Evolutionary conservation across 2,329 filamentous ascomycete species (phyloP).

Genomic region (Byssochlamys sp.): DNA sequence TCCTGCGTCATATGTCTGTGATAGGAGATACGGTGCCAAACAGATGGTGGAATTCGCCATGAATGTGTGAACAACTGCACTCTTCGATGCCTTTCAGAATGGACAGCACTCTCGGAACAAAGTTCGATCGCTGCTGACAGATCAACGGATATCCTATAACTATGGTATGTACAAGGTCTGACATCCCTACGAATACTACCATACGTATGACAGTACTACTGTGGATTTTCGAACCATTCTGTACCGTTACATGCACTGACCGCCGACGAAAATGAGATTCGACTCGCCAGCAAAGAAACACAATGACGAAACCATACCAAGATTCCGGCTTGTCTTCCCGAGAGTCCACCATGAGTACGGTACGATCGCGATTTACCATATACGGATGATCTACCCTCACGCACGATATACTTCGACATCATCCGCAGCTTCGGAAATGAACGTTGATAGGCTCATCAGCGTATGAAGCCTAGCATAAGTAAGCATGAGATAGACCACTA

Average conservation of each 20-base stretch:
- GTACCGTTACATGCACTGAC: neutral
- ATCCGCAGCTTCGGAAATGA: neutral
- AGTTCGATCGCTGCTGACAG: neutral
- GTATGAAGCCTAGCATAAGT: neutral
- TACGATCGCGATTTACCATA: neutral
- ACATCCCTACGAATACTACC: neutral
- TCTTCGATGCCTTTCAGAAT: neutral
- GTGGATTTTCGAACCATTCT: neutral
- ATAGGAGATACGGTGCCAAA: neutral
- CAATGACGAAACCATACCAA: neutral
- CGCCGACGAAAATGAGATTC: neutral
- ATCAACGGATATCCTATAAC: neutral
- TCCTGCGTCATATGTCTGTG: neutral
- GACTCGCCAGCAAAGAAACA: no score
- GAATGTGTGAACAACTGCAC: neutral
- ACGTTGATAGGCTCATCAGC: neutral
- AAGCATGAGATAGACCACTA: neutral
- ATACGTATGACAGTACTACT: neutral
- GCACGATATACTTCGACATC: neutral
- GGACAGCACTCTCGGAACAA: neutral
- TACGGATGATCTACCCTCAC: neutral
- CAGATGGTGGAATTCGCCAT: neutral
- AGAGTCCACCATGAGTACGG: neutral
- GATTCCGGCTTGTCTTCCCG: neutral
- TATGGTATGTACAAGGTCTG: neutral